These are phyloP conservation scores for Fusarium irregulare DNA, from an alignment of 2,329 filamentous ascomycete species.

Conservation along the genomic window DNA sequence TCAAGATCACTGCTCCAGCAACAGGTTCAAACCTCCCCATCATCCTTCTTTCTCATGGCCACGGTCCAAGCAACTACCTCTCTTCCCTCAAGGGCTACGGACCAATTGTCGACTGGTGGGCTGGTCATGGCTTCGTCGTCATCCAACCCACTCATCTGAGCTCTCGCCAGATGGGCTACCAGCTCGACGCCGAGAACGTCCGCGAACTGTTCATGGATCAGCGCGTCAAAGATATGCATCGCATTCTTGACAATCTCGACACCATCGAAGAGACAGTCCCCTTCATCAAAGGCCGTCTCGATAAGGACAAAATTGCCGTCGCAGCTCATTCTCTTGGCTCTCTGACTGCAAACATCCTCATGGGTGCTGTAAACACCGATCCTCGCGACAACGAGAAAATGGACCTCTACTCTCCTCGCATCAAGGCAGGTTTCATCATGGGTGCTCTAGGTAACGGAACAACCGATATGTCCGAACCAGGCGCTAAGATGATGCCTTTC, in stretches of 20 bases:
- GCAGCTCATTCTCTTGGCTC: constrained; percentile 44
- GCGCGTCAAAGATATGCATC: constrained; percentile 38
- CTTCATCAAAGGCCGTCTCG: constrained; percentile 39
- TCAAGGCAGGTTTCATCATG: constrained; percentile 45
- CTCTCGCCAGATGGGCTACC: constrained; percentile 30
- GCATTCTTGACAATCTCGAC: constrained; percentile 42
- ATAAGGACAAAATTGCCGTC: constrained; percentile 39
- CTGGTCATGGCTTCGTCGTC: constrained; percentile 45
- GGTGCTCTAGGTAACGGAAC: constrained; percentile 37
- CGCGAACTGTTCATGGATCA: constrained; percentile 38
- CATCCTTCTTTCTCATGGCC: constrained; percentile 45
- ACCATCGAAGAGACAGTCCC: constrained; percentile 39
- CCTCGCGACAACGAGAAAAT: constrained; percentile 33
- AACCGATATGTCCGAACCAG: constrained; percentile 22
- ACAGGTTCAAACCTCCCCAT: constrained; percentile 36
- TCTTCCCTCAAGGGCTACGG: constrained; percentile 43
- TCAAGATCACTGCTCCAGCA: constrained; percentile 39
- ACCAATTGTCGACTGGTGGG: constrained; percentile 44
- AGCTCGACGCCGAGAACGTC: constrained; percentile 7
- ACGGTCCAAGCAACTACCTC: constrained; percentile 44
- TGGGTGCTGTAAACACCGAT: constrained; percentile 41
- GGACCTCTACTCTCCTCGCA: constrained; percentile 27
- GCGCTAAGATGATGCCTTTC: constrained; percentile 33
- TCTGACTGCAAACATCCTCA: constrained; percentile 31
- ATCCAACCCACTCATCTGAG: constrained; percentile 46